Conservation (phyloP, 2,329 filamentous ascomycete genomes). For the Alternaria sp. region DNA sequence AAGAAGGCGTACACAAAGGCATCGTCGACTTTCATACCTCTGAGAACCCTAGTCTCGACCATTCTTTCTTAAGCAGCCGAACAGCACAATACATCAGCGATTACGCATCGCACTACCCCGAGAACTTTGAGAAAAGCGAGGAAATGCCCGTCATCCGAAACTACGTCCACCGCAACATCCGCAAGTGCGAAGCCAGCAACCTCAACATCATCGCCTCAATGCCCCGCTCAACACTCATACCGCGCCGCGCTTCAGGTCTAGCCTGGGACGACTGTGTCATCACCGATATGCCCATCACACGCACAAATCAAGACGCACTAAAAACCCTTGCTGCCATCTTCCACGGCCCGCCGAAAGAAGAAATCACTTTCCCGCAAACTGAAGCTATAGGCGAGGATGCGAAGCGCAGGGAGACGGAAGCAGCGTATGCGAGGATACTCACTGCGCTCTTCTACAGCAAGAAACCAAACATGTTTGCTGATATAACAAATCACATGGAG, state of each 20-base stretch:
- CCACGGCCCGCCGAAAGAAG: conserved; percentile 58
- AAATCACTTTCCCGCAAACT: conserved; percentile 48
- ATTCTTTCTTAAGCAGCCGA: conserved; percentile 62
- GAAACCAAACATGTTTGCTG: conserved; percentile 61
- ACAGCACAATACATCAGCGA: conserved; percentile 66
- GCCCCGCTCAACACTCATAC: conserved; percentile 62
- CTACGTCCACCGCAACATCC: conserved; percentile 60
- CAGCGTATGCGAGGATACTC: conserved; percentile 62
- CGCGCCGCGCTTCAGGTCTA: conserved; percentile 51
- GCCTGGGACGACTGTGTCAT: conserved; percentile 52
- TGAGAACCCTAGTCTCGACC: conserved; percentile 60
- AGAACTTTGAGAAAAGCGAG: conserved; percentile 60
- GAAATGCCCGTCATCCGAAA: conserved; percentile 57
- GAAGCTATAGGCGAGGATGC: conserved; percentile 32
- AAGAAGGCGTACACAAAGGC: conserved; percentile 59
- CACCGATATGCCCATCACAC: conserved; percentile 60
- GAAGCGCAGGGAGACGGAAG: conserved; percentile 55
- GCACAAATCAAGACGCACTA: conserved; percentile 62
- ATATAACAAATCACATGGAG: conserved; percentile 63
- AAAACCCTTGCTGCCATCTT: conserved; percentile 65
- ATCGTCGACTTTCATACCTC: conserved; percentile 61
- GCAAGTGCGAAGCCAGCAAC: conserved; percentile 63
- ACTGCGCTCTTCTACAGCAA: conserved; percentile 63
- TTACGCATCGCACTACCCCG: conserved; percentile 64
- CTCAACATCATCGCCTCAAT: conserved; percentile 66